phyloP scores from a whole-genome alignment of 2,329 filamentous ascomycete genomes.

The Xylariales sp. region DNA sequence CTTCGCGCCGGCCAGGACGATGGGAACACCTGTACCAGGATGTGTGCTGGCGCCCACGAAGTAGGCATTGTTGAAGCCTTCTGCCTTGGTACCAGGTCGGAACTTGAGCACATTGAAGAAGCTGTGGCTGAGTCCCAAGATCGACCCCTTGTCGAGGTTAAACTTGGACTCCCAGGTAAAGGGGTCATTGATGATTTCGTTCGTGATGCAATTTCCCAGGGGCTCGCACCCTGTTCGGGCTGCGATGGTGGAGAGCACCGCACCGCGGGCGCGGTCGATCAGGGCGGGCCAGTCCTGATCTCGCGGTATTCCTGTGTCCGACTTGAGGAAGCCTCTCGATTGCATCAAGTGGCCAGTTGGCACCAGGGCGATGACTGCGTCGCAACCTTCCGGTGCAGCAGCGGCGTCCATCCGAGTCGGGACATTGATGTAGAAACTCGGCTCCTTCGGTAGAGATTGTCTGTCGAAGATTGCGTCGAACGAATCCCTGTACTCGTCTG shows the following conservation, averaged over 20 bases:
- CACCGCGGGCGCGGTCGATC: slow-evolving; percentile 51
- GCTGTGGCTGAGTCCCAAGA: slow-evolving; percentile 65
- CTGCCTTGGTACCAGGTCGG: slow-evolving; percentile 53
- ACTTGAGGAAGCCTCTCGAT: slow-evolving; percentile 30
- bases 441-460: slow-evolving; percentile 61
- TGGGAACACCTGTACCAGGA: slow-evolving; percentile 71
- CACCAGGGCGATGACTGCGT: slow-evolving; percentile 65
- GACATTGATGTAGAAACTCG: slow-evolving; percentile 74
- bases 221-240: slow-evolving; percentile 54
- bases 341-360: slow-evolving; percentile 64
- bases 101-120: slow-evolving; percentile 72
- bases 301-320: slow-evolving; percentile 18
- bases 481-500: slow-evolving; percentile 65
- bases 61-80: slow-evolving; percentile 49
- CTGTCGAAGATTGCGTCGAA: slow-evolving; percentile 73
- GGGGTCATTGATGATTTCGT: slow-evolving; percentile 65
- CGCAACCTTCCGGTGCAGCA: slow-evolving; percentile 61
- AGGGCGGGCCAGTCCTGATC: slow-evolving; percentile 59
- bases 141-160: slow-evolving; percentile 71
- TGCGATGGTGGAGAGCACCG: slow-evolving; percentile 57
- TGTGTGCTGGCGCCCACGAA: slow-evolving; percentile 74
- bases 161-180: slow-evolving; percentile 60
- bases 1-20: slow-evolving; percentile 65
- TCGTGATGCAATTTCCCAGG: slow-evolving; percentile 41
- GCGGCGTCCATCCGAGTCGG: slow-evolving; percentile 63